Percentiles rank a stretch among this genome's conserved stretches.
phyloP scores from a whole-genome alignment of 768 basidiomycete genomes.

The Sporobolomyces roseus region DNA sequence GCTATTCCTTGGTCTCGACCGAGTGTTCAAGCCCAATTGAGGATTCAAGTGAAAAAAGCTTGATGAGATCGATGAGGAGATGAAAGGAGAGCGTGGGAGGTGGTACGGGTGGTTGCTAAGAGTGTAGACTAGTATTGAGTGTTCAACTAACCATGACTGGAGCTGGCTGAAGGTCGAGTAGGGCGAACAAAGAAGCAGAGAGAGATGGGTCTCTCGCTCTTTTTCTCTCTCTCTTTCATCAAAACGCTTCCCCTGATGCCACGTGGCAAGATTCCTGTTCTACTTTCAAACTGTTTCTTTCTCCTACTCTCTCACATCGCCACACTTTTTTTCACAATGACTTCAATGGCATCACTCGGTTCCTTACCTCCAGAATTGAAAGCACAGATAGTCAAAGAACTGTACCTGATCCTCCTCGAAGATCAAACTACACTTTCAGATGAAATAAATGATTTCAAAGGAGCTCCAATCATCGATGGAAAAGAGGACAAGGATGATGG shows the following conservation, averaged over 20 bases:
- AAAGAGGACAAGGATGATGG: too few relatives aligned
- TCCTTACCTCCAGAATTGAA: constrained; percentile 34
- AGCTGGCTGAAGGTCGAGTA: constrained; percentile 19
- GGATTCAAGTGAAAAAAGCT: too few relatives aligned
- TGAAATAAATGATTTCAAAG: not conserved
- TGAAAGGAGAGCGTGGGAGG: not conserved
- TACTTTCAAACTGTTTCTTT: too few relatives aligned
- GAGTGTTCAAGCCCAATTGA: too few relatives aligned
- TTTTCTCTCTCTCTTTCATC: too few relatives aligned
- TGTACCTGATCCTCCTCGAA: not conserved
- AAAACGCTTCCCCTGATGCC: too few relatives aligned
- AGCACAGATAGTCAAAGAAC: constrained; percentile 20
- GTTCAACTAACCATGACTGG: constrained; percentile 27
- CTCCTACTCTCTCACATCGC: too few relatives aligned
- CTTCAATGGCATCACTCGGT: constrained; percentile 8
- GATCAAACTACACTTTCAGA: not conserved
- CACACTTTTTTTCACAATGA: too few relatives aligned
- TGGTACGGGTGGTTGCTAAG: not conserved
- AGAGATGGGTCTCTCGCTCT: too few relatives aligned
- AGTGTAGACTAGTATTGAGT: not conserved
- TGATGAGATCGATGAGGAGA: not conserved
- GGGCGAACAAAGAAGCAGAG: constrained; percentile 5
- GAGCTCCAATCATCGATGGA: not conserved
- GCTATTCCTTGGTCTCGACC: not conserved
- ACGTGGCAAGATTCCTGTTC: too few relatives aligned